Percentiles rank a stretch among this genome's conserved stretches.
Conservation (phyloP, 2,329 filamentous ascomycete genomes). For the Hysterium pulicare region DNA sequence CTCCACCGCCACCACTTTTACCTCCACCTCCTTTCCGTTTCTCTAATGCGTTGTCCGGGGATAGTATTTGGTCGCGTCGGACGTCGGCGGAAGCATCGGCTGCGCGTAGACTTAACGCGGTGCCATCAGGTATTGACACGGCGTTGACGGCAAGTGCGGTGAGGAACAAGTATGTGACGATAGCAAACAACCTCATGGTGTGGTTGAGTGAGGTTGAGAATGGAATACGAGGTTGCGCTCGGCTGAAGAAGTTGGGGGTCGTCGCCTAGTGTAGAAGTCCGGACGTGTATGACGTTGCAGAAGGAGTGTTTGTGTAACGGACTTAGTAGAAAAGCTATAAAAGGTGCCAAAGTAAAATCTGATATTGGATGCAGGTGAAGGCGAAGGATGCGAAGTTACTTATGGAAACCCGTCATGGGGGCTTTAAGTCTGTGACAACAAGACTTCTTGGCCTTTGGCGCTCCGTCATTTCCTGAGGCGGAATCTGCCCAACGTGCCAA, state of each 20-base stretch:
- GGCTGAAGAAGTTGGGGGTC: not conserved
- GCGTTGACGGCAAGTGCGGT: slow-evolving; percentile 20
- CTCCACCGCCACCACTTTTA: slow-evolving; percentile 20
- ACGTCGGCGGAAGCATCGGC: slow-evolving; percentile 14
- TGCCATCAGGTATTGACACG: slow-evolving; percentile 25
- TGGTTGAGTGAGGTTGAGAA: not conserved
- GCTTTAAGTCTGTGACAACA: not conserved
- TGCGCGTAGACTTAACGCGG: slow-evolving; percentile 21
- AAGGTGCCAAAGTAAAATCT: no score
- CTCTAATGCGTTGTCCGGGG: slow-evolving; percentile 32
- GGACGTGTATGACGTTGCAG: no score
- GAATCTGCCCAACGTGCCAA: no score
- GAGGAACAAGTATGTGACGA: slow-evolving; percentile 20
- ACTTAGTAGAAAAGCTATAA: no score
- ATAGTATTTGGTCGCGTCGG: slow-evolving; percentile 20
- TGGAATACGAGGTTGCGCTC: not conserved
- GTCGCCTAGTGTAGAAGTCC: no score
- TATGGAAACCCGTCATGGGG: no score
- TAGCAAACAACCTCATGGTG: slow-evolving; percentile 25
- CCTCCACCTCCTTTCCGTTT: slow-evolving; percentile 39
- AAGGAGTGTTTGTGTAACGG: no score
- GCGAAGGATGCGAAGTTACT: not conserved
- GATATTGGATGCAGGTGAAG: not conserved
- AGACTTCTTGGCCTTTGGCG: no score
- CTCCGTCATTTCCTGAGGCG: no score